Evolutionary conservation across 441 rosid species (phyloP), one percentile per base, ranked within the genome.

Genomic region (Pelargonium australe): DNA sequence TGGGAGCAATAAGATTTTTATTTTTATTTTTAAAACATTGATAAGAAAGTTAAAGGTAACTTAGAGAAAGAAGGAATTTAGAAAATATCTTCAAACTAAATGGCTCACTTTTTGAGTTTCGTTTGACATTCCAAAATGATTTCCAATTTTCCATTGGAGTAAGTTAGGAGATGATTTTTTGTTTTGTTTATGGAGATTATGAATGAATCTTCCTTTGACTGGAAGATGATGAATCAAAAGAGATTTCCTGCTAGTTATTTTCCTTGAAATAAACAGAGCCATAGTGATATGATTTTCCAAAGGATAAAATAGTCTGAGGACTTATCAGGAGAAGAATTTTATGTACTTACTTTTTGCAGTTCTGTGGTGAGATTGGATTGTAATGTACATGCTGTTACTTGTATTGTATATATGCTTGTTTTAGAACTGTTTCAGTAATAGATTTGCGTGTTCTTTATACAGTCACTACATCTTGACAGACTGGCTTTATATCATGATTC

Each of bases 391-490:
- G 64, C 16, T 61, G 13, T 2, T 20, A 60, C 40, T 25, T 61
- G 12, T 3, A n/a, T 40, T 40, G 43, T 40, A 40, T 40, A 40
- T 40, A 40, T 40, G 43, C 43, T 40, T 40, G 43, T 40, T 40
- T 61, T 12, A 23, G 13, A 61, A 61, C 34, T 57, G 0, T 60
- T 9, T 60, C 64, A 23, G 64, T 45, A 13, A 61, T 61, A 25
- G 4, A 23, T 67, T 71, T 68, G 61, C 60, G 71, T 77, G 45
- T 63, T 70, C 40, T 57, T 80, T 64, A 75, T 70, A 75, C 90
- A 95, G 99, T 95, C 99, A 31, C 81, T 95, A 79, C 93, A 90
- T 68, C 93, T 95, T 70, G 91, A 88, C 81, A 95, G 98, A 80
- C 92, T 95, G 77, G 96, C 98, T 40, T 70, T 92, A 75, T 95